Evolutionary conservation across 108 stramenopile genomes (phyloP).

Genomic region (Asterionellopsis glacialis): DNA sequence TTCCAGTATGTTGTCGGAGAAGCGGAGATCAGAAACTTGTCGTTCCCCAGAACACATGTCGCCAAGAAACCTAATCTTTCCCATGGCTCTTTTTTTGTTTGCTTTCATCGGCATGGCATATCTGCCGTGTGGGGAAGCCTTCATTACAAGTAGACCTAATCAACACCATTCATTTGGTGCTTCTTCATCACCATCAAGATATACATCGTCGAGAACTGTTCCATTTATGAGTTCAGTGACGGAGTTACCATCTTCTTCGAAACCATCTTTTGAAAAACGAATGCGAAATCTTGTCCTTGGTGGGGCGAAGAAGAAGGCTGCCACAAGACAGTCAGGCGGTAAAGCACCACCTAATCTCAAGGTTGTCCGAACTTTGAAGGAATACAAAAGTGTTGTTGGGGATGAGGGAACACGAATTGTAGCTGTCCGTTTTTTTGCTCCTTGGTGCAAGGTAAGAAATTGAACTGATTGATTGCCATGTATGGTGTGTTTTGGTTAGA

Average conservation of each 20-base stretch:
- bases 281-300: conserved; percentile 22
- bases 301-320: conserved; percentile 2
- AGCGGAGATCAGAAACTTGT: too few species aligned
- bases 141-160: too few species aligned
- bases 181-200: neutral
- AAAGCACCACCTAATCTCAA: conserved; percentile 35
- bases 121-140: too few species aligned
- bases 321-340: neutral
- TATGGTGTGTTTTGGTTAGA: neutral
- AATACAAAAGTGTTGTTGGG: conserved; percentile 48
- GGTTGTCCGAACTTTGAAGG: conserved; percentile 34
- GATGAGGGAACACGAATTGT: conserved; percentile 40
- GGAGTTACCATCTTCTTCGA: neutral
- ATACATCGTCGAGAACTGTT: neutral
- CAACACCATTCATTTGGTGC: too few species aligned
- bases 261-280: conserved; percentile 18
- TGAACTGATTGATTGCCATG: neutral
- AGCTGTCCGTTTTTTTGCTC: conserved; percentile 59
- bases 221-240: neutral
- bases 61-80: neutral
- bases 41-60: neutral
- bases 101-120: too few species aligned
- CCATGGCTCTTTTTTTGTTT: neutral
- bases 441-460: conserved; percentile 70
- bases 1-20: too few species aligned